These are phyloP conservation scores for Diaporthe humulicola DNA, from an alignment of 2,329 filamentous ascomycete genomes.

Conservation along the genomic window DNA sequence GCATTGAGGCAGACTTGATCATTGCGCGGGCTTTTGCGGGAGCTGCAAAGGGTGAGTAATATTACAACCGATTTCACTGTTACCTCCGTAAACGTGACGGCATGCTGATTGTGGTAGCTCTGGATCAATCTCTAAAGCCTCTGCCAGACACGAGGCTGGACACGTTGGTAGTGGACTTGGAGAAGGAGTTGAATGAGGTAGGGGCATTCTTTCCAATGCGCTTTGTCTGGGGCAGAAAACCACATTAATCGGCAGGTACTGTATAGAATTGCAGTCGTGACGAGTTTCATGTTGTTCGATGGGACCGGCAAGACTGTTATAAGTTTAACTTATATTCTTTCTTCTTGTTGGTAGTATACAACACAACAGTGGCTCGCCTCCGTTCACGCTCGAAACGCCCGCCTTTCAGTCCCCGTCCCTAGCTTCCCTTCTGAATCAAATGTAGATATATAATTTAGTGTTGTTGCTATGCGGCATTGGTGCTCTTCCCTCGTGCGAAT, in stretches of 20 bases:
- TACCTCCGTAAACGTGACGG: neutral
- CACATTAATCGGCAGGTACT: neutral
- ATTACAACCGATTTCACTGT: neutral
- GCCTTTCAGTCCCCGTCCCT: too few species aligned
- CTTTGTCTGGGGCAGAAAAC: slow-evolving; percentile 40
- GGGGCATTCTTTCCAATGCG: slow-evolving; percentile 25
- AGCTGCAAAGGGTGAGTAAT: slow-evolving; percentile 1
- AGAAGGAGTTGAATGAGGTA: slow-evolving; percentile 13
- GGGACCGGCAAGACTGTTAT: too few species aligned
- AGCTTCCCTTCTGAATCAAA: too few species aligned
- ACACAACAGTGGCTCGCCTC: too few species aligned
- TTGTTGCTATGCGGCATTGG: too few species aligned
- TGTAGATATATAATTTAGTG: too few species aligned
- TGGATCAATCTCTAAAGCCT: slow-evolving; percentile 5
- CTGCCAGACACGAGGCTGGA: neutral
- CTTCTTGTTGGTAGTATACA: too few species aligned
- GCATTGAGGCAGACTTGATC: slow-evolving; percentile 18
- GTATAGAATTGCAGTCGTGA: neutral
- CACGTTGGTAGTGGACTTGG: neutral
- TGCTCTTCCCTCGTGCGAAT: too few species aligned
- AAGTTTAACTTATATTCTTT: too few species aligned
- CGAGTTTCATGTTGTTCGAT: too few species aligned
- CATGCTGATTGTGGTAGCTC: neutral
- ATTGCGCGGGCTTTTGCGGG: slow-evolving; percentile 24
- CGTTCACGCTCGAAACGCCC: too few species aligned